Percentiles rank a stretch among this genome's conserved stretches.
Conservation (phyloP, 352 stramenopile species). For the Phytophthora meadii region DNA sequence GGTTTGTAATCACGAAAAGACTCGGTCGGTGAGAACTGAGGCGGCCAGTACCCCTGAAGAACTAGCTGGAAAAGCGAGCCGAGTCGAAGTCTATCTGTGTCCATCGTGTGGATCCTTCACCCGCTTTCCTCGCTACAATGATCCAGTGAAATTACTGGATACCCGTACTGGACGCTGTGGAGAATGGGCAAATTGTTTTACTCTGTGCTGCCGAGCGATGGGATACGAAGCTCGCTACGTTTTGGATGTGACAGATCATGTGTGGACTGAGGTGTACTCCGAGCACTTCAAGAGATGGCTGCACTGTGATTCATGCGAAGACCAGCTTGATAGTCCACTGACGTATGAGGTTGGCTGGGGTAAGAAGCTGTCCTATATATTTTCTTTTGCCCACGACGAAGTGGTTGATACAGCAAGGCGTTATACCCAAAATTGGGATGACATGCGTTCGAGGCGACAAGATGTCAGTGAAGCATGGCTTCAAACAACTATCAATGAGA, state of each 20-base stretch:
- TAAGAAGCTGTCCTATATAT: constrained; percentile 94
- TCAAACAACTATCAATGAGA: constrained; percentile 48
- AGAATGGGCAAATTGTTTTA: constrained; percentile 96
- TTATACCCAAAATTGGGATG: constrained; percentile 78
- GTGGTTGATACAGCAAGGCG: constrained; percentile 91
- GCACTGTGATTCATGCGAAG: constrained; percentile 95
- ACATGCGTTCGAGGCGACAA: constrained; percentile 63
- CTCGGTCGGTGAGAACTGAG: constrained; percentile 49
- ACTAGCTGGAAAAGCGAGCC: constrained; percentile 58
- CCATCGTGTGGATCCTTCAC: constrained; percentile 54
- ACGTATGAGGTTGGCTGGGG: constrained; percentile 97
- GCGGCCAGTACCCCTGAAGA: constrained; percentile 65
- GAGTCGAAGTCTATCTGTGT: constrained; percentile 91
- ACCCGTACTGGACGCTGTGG: constrained; percentile 89
- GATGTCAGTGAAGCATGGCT: constrained; percentile 79
- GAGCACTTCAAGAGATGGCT: constrained; percentile 86
- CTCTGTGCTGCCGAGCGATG: constrained; percentile 88
- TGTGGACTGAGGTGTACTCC: constrained; percentile 95
- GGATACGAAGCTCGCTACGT: constrained; percentile 93
- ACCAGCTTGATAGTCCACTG: constrained; percentile 91
- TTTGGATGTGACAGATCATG: constrained; percentile 95
- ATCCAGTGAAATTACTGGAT: constrained; percentile 88
- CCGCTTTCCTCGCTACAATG: constrained; percentile 92
- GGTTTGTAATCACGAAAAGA: constrained; percentile 61
- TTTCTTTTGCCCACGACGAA: constrained; percentile 89